Conservation (phyloP, 2,329 filamentous ascomycete genomes). For the Xylogone sp. region DNA sequence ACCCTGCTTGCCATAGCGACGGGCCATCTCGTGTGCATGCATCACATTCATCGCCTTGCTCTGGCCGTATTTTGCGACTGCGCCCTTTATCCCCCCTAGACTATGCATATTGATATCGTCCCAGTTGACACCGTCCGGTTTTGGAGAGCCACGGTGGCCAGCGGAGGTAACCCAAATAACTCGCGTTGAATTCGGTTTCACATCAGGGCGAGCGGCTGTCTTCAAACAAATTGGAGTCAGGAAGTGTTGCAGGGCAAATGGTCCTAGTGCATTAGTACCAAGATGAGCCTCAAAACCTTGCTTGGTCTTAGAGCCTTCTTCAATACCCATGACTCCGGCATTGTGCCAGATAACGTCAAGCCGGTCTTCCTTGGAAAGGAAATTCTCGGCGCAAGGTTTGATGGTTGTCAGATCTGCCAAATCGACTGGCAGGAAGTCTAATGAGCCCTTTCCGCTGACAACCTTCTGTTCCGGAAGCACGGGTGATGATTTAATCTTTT, state of each 20-base stretch:
- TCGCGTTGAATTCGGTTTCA: conserved; percentile 19
- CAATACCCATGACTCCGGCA: conserved; percentile 33
- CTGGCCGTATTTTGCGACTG: conserved; percentile 3
- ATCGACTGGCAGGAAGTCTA: conserved; percentile 32
- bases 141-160: conserved; percentile 14
- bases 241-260: conserved; percentile 31
- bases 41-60: conserved; percentile 12
- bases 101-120: conserved; percentile 2
- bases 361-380: conserved; percentile 29
- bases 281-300: conserved; percentile 31
- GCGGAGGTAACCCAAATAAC: conserved; percentile 29
- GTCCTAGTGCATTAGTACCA: conserved; percentile 30
- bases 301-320: conserved; percentile 9
- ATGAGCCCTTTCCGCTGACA: conserved; percentile 24
- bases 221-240: conserved; percentile 26
- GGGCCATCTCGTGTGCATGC: conserved; percentile 6
- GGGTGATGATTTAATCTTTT: conserved; percentile 26
- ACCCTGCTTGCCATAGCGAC: conserved; percentile 1
- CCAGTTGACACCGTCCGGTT: conserved; percentile 5
- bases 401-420: conserved; percentile 33
- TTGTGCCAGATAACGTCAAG: conserved; percentile 37
- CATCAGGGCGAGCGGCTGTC: conserved; percentile 18
- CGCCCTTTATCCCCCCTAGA: not conserved
- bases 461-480: not conserved
- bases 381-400: conserved; percentile 30